Conservation (phyloP, 129 eudicot genomes). For the Flaveria bidentis region DNA sequence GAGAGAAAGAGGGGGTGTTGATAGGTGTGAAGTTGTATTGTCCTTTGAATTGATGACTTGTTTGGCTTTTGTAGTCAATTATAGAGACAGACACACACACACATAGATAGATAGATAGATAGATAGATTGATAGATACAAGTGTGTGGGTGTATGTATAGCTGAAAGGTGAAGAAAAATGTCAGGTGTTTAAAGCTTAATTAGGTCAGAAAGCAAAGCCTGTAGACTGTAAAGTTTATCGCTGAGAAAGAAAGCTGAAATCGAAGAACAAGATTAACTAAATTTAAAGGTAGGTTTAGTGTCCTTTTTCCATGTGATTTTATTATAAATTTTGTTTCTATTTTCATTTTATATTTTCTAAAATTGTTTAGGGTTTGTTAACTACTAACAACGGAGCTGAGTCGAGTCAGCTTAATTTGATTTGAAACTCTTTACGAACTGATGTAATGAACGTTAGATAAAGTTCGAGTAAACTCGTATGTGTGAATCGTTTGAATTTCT, state of each 20-base stretch:
- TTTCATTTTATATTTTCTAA: not conserved
- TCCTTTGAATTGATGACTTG: slow-evolving; percentile 75
- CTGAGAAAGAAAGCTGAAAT: not conserved
- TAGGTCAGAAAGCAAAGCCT: slow-evolving; percentile 29
- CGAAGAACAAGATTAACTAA: not conserved
- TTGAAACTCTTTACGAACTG: no score
- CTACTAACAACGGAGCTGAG: no score
- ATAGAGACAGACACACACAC: slow-evolving; percentile 20
- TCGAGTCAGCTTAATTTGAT: no score
- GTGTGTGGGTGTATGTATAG: slow-evolving; percentile 20
- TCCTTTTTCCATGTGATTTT: not conserved
- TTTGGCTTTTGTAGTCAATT: slow-evolving; percentile 57
- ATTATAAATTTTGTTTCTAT: not conserved
- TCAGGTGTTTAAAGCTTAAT: slow-evolving; percentile 35
- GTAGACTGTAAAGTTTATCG: slow-evolving; percentile 12
- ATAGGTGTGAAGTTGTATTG: slow-evolving; percentile 29
- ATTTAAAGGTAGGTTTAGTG: not conserved
- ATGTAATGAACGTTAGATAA: no score
- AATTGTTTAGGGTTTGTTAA: no score
- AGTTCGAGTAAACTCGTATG: no score
- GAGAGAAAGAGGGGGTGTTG: slow-evolving; percentile 31
- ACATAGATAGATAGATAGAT: not conserved
- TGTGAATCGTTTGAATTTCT: no score
- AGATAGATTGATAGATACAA: not conserved
- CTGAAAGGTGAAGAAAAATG: slow-evolving; percentile 32